Evolutionary conservation across 169 alveolate species (phyloP).

Genomic region (Besnoitia besnoiti): DNA sequence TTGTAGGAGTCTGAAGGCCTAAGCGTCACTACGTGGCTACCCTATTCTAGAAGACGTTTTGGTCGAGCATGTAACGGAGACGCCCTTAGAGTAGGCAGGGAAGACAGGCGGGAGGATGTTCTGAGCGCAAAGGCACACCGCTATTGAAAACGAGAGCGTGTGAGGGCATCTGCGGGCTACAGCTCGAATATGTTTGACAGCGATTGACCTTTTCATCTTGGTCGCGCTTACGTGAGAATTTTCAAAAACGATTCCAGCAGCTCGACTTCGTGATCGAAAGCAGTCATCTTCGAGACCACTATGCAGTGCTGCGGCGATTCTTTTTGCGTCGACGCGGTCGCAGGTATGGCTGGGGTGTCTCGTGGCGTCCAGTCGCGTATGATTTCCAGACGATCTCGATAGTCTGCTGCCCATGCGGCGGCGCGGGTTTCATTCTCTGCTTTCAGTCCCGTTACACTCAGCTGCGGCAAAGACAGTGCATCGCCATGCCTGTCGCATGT

Average conservation of each 20-base stretch:
- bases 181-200: too few relatives aligned
- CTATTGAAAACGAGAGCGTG: too few relatives aligned
- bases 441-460: neutral
- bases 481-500: too few relatives aligned
- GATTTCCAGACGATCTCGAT: neutral
- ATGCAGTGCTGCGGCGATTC: neutral
- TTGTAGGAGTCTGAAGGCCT: too few relatives aligned
- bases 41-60: too few relatives aligned
- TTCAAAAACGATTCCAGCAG: conserved; percentile 5
- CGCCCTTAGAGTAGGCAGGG: too few relatives aligned
- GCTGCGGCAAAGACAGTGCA: conserved; percentile 13
- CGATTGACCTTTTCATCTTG: too few relatives aligned
- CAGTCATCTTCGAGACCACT: neutral
- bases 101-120: too few relatives aligned
- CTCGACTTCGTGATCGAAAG: conserved; percentile 39
- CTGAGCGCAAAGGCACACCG: too few relatives aligned
- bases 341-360: neutral
- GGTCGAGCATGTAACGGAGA: too few relatives aligned
- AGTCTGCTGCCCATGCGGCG: conserved; percentile 3
- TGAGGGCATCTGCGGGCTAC: too few relatives aligned
- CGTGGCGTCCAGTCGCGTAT: conserved; percentile 12
- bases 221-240: conserved; percentile 27
- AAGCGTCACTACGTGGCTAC: too few relatives aligned
- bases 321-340: neutral
- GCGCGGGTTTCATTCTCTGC: neutral